Evolutionary conservation across 352 stramenopile genomes (phyloP).

Genomic region (Phytophthora tentaculata): DNA sequence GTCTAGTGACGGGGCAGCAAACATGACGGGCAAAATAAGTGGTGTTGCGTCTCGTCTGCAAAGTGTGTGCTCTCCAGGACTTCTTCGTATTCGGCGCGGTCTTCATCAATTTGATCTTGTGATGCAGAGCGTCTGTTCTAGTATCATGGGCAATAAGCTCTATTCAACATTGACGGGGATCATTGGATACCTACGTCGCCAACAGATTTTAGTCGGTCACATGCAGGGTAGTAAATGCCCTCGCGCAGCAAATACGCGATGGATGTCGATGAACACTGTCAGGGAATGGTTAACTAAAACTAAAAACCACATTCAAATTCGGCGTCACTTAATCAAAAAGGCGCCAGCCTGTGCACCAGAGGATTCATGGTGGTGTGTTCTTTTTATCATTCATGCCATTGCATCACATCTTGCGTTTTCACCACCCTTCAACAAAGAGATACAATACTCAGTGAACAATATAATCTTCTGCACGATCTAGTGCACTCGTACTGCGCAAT

Average conservation of each 20-base stretch:
- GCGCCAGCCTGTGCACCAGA: neutral
- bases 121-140: neutral
- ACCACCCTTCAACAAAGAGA: neutral
- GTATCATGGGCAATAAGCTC: neutral
- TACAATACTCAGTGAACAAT: neutral
- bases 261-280: neutral
- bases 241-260: neutral
- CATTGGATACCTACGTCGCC: neutral
- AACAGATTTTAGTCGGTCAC: neutral
- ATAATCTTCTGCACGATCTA: neutral
- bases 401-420: too few relatives aligned
- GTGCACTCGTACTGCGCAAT: neutral
- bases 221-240: neutral
- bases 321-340: neutral
- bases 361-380: neutral
- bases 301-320: neutral
- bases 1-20: neutral
- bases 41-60: neutral
- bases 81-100: neutral
- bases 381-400: constrained; percentile 1
- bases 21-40: neutral
- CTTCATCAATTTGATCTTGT: neutral
- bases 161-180: neutral
- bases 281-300: neutral
- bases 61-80: neutral